Conservation (phyloP, 441 rosid species). For the Macaranga tanarius region DNA sequence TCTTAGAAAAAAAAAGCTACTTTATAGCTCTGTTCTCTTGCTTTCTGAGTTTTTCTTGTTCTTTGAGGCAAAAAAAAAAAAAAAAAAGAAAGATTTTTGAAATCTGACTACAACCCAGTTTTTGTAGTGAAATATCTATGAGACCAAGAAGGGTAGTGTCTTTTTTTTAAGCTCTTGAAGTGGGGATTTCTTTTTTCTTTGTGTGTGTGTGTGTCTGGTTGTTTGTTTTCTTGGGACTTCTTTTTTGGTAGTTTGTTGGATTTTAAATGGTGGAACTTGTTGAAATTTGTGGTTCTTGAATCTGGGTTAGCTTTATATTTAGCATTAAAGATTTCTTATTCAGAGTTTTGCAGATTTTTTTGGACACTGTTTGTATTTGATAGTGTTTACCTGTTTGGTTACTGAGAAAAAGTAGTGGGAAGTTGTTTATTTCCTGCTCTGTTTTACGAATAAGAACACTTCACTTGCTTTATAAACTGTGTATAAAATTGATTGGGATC, state of each 20-base stretch:
- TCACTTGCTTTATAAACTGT: background rate
- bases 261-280: background rate
- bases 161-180: conserved; percentile 12
- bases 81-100: conserved; percentile 14
- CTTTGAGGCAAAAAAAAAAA: conserved; percentile 8
- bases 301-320: conserved; percentile 16
- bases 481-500: background rate
- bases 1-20: background rate
- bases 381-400: conserved; percentile 17
- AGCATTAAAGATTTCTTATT: background rate
- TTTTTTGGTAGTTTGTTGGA: background rate
- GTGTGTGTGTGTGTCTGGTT: background rate
- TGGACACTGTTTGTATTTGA: background rate
- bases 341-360: conserved; percentile 5
- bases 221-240: background rate
- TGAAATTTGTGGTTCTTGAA: conserved; percentile 15
- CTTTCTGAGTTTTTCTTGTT: background rate
- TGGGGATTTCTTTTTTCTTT: conserved; percentile 14
- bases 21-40: background rate
- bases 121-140: background rate
- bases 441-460: background rate
- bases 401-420: conserved; percentile 13
- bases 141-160: background rate
- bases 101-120: conserved; percentile 20
- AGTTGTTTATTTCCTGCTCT: background rate